Evolutionary conservation across 306 rosid genomes (phyloP).

Genomic region (Styphnolobium japonicum): DNA sequence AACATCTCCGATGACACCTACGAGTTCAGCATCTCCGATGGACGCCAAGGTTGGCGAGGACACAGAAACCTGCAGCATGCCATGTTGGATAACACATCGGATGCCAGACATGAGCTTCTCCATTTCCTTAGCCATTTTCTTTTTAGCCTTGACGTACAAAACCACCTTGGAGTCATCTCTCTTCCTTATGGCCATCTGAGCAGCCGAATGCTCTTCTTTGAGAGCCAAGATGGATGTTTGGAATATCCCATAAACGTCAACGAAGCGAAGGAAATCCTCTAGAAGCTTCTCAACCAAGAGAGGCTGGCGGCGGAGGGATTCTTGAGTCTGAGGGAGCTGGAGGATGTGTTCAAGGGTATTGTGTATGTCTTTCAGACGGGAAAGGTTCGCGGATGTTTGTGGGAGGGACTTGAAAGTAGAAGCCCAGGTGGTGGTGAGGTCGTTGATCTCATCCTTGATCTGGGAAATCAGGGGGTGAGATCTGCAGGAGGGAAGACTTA

Average conservation of each 20-base stretch:
- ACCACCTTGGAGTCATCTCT: slow-evolving; percentile 46
- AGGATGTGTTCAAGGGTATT: slow-evolving; percentile 62
- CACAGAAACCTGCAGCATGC: neutral
- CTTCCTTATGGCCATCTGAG: slow-evolving; percentile 67
- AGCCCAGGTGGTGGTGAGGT: slow-evolving; percentile 45
- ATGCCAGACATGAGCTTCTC: slow-evolving; percentile 48
- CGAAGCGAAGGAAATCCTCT: slow-evolving; percentile 65
- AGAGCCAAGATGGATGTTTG: slow-evolving; percentile 50
- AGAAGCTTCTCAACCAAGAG: slow-evolving; percentile 60
- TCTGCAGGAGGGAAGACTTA: slow-evolving; percentile 91
- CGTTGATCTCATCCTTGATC: slow-evolving; percentile 54
- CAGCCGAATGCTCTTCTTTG: slow-evolving; percentile 63
- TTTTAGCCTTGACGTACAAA: slow-evolving; percentile 42
- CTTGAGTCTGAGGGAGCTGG: slow-evolving; percentile 74
- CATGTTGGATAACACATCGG: slow-evolving; percentile 11
- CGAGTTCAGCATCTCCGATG: slow-evolving; percentile 46
- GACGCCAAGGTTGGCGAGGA: neutral
- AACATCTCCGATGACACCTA: slow-evolving; percentile 48
- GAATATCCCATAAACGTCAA: slow-evolving; percentile 76
- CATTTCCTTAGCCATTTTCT: slow-evolving; percentile 49
- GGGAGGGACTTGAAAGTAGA: slow-evolving; percentile 20
- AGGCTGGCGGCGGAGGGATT: slow-evolving; percentile 61
- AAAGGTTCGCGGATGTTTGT: slow-evolving; percentile 43
- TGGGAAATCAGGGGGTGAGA: slow-evolving; percentile 81
- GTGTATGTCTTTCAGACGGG: slow-evolving; percentile 54